A percentile compares a stretch with the other conserved stretches of the same genome.
phyloP scores from a whole-genome alignment of 768 basidiomycete genomes.

The Amanita subjunquillea region DNA sequence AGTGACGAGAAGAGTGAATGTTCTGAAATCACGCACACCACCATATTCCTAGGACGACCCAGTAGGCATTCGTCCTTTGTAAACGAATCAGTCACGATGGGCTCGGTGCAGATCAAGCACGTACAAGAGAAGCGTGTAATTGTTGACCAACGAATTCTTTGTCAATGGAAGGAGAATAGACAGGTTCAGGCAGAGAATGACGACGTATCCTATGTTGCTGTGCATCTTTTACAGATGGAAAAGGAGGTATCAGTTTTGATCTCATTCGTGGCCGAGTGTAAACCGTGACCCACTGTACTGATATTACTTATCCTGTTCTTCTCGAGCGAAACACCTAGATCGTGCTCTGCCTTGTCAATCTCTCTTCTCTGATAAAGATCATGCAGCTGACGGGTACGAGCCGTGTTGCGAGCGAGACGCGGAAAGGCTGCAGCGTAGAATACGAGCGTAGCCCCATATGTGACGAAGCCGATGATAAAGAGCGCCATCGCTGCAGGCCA shows the following conservation, averaged over 20 bases:
- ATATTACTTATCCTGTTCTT: constrained; percentile 83
- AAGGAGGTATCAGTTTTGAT: neutral
- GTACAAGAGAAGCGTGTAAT: constrained; percentile 64
- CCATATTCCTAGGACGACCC: constrained; percentile 77
- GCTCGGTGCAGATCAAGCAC: constrained; percentile 11
- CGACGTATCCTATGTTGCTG: constrained; percentile 68
- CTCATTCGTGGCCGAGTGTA: neutral
- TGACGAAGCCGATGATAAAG: constrained; percentile 71
- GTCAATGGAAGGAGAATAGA: constrained; percentile 56
- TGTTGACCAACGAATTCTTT: constrained; percentile 54
- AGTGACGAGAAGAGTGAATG: neutral
- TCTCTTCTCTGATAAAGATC: constrained; percentile 51
- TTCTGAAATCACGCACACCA: constrained; percentile 55
- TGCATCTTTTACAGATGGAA: constrained; percentile 37
- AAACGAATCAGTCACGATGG: neutral
- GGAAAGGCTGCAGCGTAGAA: constrained; percentile 78
- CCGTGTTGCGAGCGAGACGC: constrained; percentile 70
- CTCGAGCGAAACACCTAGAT: constrained; percentile 66
- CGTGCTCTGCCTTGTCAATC: constrained; percentile 52
- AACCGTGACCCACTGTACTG: constrained; percentile 48
- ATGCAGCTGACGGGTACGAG: constrained; percentile 43
- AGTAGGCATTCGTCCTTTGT: constrained; percentile 56
- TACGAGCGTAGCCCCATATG: constrained; percentile 72
- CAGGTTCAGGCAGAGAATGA: constrained; percentile 54
- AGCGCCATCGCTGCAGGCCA: constrained; percentile 75